Evolutionary conservation across 371 early-diverging fungal species (phyloP), one percentile per base, ranked within the genome.

Genomic region (Rhizomucor pusillus): DNA sequence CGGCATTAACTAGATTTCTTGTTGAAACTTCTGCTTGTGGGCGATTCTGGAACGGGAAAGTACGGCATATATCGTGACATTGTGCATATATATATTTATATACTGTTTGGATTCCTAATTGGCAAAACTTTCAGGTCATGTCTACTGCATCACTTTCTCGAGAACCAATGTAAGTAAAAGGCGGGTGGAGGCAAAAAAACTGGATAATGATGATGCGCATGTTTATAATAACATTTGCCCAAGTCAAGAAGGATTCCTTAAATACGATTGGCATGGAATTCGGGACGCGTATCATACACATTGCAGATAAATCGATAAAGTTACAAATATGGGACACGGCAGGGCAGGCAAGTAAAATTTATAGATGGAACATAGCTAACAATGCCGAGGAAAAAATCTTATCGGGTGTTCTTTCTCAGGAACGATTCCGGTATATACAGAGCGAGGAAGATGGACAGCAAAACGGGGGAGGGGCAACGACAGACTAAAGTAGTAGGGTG

Each of bases 241-340:
- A n/a, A n/a, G 84, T 86, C 68, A 79, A 79, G 52, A 77, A 80
- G 52, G 75, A 73, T 50, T 80, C 81, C 33, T 77, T 81, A 9
- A 86, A 83, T 48, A 87, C 87, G 47, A 87, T 87, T 56, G 87
- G 86, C 25, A 85, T 85, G 67, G 86, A 85, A 51, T 87, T 87
- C 47, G 86, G 84, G 19, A 83, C 81, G 52, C 80, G 81, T 48
- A 79, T 86, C 47, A 72, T 87, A 46, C 77, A 76, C 50, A 81
- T 90, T 41, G 85, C 79, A 41, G 75, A 81, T 63, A 79, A 81
- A 56, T 74, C 70, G 16, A 77, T 89, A 52, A 90, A 89, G 61
- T 66, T 90, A 25, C 93, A 91, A 64, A 86, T 93, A 52, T 91
- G 91, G 91, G 91, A 89, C 57, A 93, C 91, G 33, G 91, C 93